Percentiles rank a stretch among this genome's conserved stretches.
These are phyloP conservation scores for Pseudonitzschia pungens DNA, from an alignment of 108 stramenopile species.

Conservation along the genomic window DNA sequence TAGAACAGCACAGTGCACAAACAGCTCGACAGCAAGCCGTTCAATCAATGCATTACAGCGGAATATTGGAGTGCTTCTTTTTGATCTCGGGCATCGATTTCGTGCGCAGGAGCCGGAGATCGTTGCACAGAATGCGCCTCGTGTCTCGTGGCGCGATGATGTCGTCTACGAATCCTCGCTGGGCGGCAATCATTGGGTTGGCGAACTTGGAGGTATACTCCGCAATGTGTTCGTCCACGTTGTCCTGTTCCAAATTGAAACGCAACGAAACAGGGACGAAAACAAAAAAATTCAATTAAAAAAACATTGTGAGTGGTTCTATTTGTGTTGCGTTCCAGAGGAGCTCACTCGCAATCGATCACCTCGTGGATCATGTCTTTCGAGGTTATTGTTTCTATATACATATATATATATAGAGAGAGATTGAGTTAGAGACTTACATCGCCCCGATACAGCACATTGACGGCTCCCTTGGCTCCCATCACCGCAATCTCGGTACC, in stretches of 20 bases:
- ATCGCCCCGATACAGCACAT: constrained; percentile 97
- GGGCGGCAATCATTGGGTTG: constrained; percentile 95
- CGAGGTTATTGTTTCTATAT: too few species aligned
- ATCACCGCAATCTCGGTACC: constrained; percentile 97
- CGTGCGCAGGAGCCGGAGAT: constrained; percentile 83
- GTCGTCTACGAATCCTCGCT: constrained; percentile 95
- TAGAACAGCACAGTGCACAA: too few species aligned
- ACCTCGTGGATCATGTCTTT: too few species aligned
- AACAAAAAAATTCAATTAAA: too few species aligned
- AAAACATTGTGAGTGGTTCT: too few species aligned
- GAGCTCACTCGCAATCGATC: too few species aligned
- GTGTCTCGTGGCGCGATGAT: constrained; percentile 94
- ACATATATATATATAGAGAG: too few species aligned
- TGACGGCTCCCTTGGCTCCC: constrained; percentile 99
- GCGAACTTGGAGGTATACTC: constrained; percentile 93
- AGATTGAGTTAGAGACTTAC: constrained; percentile 28
- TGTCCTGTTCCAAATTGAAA: not conserved
- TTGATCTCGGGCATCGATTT: constrained; percentile 83
- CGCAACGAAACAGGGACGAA: not conserved
- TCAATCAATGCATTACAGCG: constrained; percentile 59
- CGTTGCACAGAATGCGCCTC: constrained; percentile 88
- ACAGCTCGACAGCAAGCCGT: not conserved
- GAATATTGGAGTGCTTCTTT: constrained; percentile 96
- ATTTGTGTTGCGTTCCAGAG: too few species aligned
- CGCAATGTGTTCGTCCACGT: constrained; percentile 85